These are phyloP conservation scores for Candida morakotiae DNA, from an alignment of 805 yeast species.

Conservation along the genomic window DNA sequence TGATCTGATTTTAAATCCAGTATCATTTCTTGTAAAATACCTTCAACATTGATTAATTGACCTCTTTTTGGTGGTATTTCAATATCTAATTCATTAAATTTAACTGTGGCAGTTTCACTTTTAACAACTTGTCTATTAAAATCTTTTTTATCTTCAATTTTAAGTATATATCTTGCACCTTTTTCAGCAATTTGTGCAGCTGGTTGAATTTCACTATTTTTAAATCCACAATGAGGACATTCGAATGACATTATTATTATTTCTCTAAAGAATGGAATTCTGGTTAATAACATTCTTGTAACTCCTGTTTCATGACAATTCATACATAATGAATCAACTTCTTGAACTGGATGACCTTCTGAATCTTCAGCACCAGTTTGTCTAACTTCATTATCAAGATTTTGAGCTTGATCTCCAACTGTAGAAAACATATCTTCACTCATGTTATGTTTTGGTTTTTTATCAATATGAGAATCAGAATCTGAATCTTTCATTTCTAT, in stretches of 20 bases:
- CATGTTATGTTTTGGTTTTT: constrained; percentile 12
- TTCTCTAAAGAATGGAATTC: constrained; percentile 89
- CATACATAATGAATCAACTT: constrained; percentile 93
- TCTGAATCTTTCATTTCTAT: no score
- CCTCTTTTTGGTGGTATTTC: constrained; percentile 97
- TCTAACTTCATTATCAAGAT: constrained; percentile 40
- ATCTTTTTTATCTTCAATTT: constrained; percentile 66
- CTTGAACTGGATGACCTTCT: constrained; percentile 92
- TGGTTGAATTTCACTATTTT: constrained; percentile 92
- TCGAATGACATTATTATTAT: constrained; percentile 90
- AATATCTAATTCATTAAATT: constrained; percentile 78
- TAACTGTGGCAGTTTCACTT: constrained; percentile 78
- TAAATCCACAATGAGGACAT: constrained; percentile 92
- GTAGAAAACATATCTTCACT: constrained; percentile 20
- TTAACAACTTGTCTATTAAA: constrained; percentile 89
- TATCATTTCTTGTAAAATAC: constrained; percentile 77
- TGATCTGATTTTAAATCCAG: constrained; percentile 80
- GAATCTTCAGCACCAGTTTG: constrained; percentile 78
- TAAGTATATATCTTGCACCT: constrained; percentile 71
- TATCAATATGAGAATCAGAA: constrained; percentile 13
- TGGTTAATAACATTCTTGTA: constrained; percentile 79
- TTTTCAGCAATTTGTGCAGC: constrained; percentile 88
- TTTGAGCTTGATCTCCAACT: constrained; percentile 40
- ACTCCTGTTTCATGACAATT: constrained; percentile 84
- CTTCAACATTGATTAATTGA: constrained; percentile 89